Evolutionary conservation across 441 rosid genomes (phyloP), one percentile per base, ranked within the genome.

Genomic region (Pelargonium australe): DNA sequence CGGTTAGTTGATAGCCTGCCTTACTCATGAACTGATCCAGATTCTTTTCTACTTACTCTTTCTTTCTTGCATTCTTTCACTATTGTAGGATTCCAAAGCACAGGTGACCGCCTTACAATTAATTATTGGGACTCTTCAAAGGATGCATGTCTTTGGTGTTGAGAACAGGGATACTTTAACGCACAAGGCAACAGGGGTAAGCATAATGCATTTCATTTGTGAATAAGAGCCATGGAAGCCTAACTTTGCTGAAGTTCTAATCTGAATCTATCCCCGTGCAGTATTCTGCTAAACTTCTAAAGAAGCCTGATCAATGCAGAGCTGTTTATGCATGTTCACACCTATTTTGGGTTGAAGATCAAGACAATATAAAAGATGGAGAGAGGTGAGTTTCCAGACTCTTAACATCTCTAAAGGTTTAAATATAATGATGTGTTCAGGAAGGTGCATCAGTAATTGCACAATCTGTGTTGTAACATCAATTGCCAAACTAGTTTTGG

Each of bases 271-370:
- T 70, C 62, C 73, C 75, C 71, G 80, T 76, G 81, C 93, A 95
- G 99, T 95, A 95, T 78, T 90, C 98, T 64, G 98, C 98, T 11
- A 95, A 90, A 82, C 98, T 95, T 68, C 82, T 92, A 73, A 95
- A 90, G 94, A 95, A 92, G 87, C 89, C 96, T 72, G 99, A 95
- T 79, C 99, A 92, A 71, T 92, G 99, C 73, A 88, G 95, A 86
- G 99, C 99, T 69, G 97, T 92, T 67, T 95, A 87, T 72, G 92
- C 87, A 17, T 95, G 98, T 71, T 86, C 98, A 31, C 99, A 92
- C 80, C 90, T 95, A 64, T 95, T 95, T 80, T 95, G 99, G 99
- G 87, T 89, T 66, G 90, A 95, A 40, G 93, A 90, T 78, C 97
- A 90, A 67, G 99, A 89, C 78, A 81, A 79, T 67, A 72, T 87